Conservation (phyloP, 345 rosid genomes). For the Lepidium sativum region DNA sequence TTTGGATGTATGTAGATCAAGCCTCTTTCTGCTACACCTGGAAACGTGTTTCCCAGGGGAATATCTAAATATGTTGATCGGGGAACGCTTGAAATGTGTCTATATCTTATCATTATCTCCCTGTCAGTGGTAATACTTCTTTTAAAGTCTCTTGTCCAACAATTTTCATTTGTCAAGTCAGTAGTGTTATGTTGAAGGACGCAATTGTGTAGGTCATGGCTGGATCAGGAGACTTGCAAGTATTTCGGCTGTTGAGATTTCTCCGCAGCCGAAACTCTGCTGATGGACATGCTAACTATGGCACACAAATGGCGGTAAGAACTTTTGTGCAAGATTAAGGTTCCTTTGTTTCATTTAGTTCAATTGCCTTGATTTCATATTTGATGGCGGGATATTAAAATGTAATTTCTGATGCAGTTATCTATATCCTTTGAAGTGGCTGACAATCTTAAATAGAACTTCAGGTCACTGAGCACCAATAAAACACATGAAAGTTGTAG, state of each 20-base stretch:
- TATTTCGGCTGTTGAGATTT: conserved; percentile 75
- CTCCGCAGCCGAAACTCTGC: conserved; percentile 63
- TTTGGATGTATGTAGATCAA: conserved; percentile 56
- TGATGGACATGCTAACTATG: conserved; percentile 87
- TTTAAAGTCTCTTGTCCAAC: not conserved
- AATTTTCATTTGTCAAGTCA: conserved; percentile 5
- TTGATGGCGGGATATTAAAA: not conserved
- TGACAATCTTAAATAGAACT: not conserved
- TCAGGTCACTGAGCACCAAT: not conserved
- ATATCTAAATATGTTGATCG: conserved; percentile 75
- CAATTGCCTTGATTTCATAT: not conserved
- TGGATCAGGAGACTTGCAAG: conserved; percentile 87
- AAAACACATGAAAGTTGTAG: not conserved
- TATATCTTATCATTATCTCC: conserved; percentile 80
- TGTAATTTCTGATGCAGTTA: conserved; percentile 1
- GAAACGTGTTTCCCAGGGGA: conserved; percentile 60
- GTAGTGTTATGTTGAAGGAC: conserved; percentile 12
- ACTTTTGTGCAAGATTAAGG: not conserved
- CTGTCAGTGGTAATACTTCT: conserved; percentile 61
- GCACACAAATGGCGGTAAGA: conserved; percentile 89
- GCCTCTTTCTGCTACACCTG: conserved; percentile 50
- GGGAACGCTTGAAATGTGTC: conserved; percentile 88
- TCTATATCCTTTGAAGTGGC: not conserved
- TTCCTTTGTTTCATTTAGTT: not conserved
- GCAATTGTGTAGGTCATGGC: conserved; percentile 74